Conservation (phyloP, 768 basidiomycete species). For the Leccinum disarticulatum region DNA sequence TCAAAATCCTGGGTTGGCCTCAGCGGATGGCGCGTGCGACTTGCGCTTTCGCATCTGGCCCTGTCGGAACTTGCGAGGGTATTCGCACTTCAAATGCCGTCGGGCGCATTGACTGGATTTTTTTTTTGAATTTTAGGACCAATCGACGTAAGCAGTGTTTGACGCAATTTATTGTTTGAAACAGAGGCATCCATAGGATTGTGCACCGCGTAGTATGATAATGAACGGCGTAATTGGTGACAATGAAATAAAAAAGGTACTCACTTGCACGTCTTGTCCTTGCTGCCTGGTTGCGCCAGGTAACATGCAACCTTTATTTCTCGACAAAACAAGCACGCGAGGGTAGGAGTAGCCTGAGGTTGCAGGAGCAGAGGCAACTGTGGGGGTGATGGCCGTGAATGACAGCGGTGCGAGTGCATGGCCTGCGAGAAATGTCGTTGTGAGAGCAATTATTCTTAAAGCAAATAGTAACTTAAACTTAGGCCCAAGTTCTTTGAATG, state of each 20-base stretch:
- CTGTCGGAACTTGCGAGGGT: constrained; percentile 66
- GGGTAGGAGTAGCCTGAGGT: constrained; percentile 28
- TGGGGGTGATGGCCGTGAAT: constrained; percentile 30
- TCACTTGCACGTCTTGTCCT: constrained; percentile 65
- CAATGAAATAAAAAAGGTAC: constrained; percentile 26
- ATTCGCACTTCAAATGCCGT: constrained; percentile 68
- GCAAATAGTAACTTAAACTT: too few species aligned
- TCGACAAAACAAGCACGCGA: constrained; percentile 66
- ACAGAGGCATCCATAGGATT: constrained; percentile 5
- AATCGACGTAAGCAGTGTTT: constrained; percentile 19
- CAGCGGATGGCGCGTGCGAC: constrained; percentile 31
- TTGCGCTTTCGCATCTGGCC: constrained; percentile 52
- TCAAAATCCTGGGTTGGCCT: constrained; percentile 14
- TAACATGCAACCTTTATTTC: constrained; percentile 71
- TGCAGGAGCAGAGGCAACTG: constrained; percentile 18
- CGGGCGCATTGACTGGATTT: constrained; percentile 64
- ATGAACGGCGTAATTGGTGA: background rate
- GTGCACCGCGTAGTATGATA: background rate
- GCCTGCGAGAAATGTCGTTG: constrained; percentile 2
- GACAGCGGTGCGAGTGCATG: constrained; percentile 21
- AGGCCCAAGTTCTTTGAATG: too few species aligned
- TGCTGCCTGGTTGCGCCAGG: constrained; percentile 50
- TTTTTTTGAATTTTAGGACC: constrained; percentile 1
- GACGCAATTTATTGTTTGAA: constrained; percentile 5
- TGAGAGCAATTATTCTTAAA: too few species aligned